Conservation (phyloP, 2,329 filamentous ascomycete species). For the Botrytis tulipae region DNA sequence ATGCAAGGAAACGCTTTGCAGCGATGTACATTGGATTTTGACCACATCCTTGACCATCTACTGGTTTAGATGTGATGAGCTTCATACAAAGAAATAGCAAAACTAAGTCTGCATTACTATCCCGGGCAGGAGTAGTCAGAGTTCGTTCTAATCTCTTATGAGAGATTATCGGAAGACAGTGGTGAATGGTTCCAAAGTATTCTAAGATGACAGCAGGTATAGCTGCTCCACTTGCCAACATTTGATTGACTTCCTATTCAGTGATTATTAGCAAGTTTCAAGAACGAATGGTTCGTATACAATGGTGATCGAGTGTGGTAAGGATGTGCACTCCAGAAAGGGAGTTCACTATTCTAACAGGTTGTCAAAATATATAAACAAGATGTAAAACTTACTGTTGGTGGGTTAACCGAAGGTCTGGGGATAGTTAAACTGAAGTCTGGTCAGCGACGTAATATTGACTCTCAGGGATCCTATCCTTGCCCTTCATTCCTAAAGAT, state of each 20-base stretch:
- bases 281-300: neutral
- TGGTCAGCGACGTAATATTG: constrained; percentile 13
- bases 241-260: constrained; percentile 42
- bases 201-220: constrained; percentile 42
- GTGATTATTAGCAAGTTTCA: constrained; percentile 3
- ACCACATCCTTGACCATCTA: constrained; percentile 39
- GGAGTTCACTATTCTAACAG: neutral
- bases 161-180: constrained; percentile 50
- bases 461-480: constrained; percentile 3
- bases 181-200: constrained; percentile 48
- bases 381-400: constrained; percentile 6
- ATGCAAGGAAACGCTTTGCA: constrained; percentile 44
- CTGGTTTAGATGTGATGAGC: constrained; percentile 42
- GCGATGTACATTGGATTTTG: constrained; percentile 45
- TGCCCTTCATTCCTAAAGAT: constrained; percentile 42
- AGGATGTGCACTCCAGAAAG: neutral
- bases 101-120: constrained; percentile 47
- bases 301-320: neutral
- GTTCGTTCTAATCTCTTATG: constrained; percentile 44
- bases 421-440: constrained; percentile 41
- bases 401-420: constrained; percentile 34
- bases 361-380: neutral
- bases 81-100: constrained; percentile 51
- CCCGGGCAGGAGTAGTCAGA: constrained; percentile 43
- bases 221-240: constrained; percentile 42